These are phyloP conservation scores for Vitis hybrid DNA, from an alignment of 177 flowering plant genomes.

Conservation along the genomic window DNA sequence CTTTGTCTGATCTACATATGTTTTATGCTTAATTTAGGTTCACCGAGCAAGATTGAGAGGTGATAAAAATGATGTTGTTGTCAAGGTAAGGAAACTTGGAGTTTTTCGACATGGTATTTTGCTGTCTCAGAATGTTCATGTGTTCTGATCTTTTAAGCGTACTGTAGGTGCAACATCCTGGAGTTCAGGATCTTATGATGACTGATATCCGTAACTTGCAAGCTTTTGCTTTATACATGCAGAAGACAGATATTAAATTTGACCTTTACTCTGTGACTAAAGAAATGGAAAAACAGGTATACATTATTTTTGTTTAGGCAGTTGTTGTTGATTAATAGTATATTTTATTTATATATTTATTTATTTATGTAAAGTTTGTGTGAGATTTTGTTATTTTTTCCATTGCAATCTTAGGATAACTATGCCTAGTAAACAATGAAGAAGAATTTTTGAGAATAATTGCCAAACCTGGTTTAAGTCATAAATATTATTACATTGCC, in stretches of 20 bases:
- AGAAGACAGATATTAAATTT: constrained; percentile 86
- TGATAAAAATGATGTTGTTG: constrained; percentile 75
- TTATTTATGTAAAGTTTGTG: background rate
- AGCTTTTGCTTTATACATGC: constrained; percentile 89
- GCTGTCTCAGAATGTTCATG: background rate
- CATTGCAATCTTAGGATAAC: background rate
- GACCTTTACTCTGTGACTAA: constrained; percentile 84
- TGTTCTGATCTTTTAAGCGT: constrained; percentile 11
- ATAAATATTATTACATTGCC: no score
- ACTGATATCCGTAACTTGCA: constrained; percentile 88
- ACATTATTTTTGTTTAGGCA: background rate
- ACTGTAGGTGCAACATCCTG: constrained; percentile 95
- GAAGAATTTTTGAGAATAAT: no score
- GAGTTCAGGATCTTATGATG: constrained; percentile 90
- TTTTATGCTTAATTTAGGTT: constrained; percentile 51
- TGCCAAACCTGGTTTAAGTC: no score
- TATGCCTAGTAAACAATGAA: no score
- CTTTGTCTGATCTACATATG: constrained; percentile 2
- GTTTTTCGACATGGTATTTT: background rate
- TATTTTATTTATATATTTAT: background rate
- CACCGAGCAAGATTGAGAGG: constrained; percentile 89
- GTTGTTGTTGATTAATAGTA: no score
- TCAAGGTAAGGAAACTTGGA: constrained; percentile 62
- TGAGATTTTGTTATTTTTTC: background rate
- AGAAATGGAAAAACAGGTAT: constrained; percentile 97